Conservation (phyloP, 2,329 filamentous ascomycete species). For the Verticillium albo-atrum region DNA sequence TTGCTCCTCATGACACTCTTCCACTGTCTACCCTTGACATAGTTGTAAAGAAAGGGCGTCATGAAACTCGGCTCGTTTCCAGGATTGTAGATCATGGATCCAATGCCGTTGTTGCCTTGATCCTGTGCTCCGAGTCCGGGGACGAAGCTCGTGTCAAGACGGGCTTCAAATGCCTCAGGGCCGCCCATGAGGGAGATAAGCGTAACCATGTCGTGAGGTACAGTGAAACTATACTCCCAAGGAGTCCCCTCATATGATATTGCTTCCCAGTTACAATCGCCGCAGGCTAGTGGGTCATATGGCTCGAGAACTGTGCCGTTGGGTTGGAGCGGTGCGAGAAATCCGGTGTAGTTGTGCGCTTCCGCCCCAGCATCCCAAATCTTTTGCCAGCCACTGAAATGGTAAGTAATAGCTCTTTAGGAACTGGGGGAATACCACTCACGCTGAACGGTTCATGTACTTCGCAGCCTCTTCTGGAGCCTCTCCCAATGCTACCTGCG, state of each 20-base stretch:
- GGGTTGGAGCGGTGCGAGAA: conserved; percentile 48
- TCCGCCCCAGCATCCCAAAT: conserved; percentile 50
- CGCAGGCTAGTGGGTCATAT: conserved; percentile 47
- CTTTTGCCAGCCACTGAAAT: conserved; percentile 47
- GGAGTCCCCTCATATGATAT: conserved; percentile 45
- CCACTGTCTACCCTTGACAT: conserved; percentile 41
- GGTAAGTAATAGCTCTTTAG: rapidly evolving
- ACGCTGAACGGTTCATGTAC: conserved; percentile 46
- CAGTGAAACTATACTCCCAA: conserved; percentile 51
- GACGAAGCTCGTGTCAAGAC: conserved; percentile 32
- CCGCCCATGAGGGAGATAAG: conserved; percentile 51
- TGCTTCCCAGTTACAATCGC: conserved; percentile 50
- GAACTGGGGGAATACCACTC: neutral
- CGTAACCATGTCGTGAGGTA: conserved; percentile 52
- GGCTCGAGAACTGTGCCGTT: conserved; percentile 35
- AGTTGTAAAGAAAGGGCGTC: conserved; percentile 54
- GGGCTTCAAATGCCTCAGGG: conserved; percentile 39
- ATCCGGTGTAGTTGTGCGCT: conserved; percentile 45
- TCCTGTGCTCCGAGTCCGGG: conserved; percentile 41
- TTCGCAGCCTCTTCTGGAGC: conserved; percentile 41
- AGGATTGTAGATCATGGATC: conserved; percentile 43
- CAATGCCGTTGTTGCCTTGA: conserved; percentile 36
- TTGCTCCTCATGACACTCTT: conserved; percentile 45
- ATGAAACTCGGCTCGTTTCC: conserved; percentile 55
- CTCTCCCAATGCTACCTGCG: conserved; percentile 49